Evolutionary conservation across 345 rosid genomes (phyloP), one percentile per base, ranked within the genome.

Genomic region (Eucalyptus decipiens): DNA sequence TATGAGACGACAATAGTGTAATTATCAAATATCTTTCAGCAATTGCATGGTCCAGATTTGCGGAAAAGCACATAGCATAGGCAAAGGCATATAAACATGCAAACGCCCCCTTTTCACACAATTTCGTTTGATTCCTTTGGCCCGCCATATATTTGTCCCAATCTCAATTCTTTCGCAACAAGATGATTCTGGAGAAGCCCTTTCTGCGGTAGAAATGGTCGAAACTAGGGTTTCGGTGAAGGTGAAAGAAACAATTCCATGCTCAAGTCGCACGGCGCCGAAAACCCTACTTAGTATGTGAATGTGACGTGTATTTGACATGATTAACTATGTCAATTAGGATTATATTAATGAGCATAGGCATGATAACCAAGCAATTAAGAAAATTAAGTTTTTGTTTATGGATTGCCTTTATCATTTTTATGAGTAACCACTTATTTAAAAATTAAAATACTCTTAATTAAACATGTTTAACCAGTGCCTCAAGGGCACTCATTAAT

Each of bases 1-100:
- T 92, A 94, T 92, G 87, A 92, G 91, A 91, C 86, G 88, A 88
- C 86, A 91, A 56, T 18, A 43, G 42, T 62, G 83, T 5, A 37
- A 37, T 76, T 76, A 89, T 88, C 56, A 60, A 21, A 43, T 49
- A 87, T 90, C 92, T 89, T 48, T 43, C 56, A 32, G 60, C 90
- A 81, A 80, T 65, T 80, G 87, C 86, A 90, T 89, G 92, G 92
- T 88, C 91, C 92, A 87, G 76, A 65, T 49, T 49, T 40, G 54
- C 49, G 14, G 69, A 62, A 87, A 87, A 76, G 51, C 47, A 76
- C 85, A 40, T 11, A 37, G 45, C 88, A 45, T 51, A 87, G 42
- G 40, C 80, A 37, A 56, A 49, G 88, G 30, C 85, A 40, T 11
- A 76, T 37, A 76, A 76, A 76, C 85, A 76, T 40, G 85, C 85